Conservation (phyloP, 805 yeast species). For the Priceomyces fermenticarens region DNA sequence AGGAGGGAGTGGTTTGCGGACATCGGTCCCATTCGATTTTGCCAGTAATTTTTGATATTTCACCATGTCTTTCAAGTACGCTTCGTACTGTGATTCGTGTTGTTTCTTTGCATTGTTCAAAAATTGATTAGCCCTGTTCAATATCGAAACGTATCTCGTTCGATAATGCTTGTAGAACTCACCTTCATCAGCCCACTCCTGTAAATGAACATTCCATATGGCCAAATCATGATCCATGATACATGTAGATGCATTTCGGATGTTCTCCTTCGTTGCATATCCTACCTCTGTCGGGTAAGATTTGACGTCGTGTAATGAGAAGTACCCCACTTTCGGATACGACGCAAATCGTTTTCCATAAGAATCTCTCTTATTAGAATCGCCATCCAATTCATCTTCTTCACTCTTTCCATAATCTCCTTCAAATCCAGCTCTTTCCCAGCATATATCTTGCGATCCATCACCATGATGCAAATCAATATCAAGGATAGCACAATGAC, state of each 20-base stretch:
- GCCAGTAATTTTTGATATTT: conserved; percentile 29
- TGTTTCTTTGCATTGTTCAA: conserved; percentile 47
- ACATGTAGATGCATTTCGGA: conserved; percentile 77
- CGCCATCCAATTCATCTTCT: conserved; percentile 33
- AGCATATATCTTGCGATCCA: conserved; percentile 83
- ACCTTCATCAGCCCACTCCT: conserved; percentile 58
- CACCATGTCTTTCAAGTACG: conserved; percentile 21
- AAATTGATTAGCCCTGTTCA: conserved; percentile 66
- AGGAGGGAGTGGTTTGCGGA: conserved; percentile 32
- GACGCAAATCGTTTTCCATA: conserved; percentile 44
- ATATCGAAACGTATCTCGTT: conserved; percentile 55
- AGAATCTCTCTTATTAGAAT: conserved; percentile 41
- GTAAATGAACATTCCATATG: conserved; percentile 81
- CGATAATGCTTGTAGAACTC: conserved; percentile 65
- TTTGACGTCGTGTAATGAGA: conserved; percentile 80
- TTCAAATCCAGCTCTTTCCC: conserved; percentile 67
- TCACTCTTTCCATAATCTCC: conserved; percentile 49
- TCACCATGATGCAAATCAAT: conserved; percentile 89
- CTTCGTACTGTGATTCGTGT: conserved; percentile 34
- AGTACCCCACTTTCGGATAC: conserved; percentile 71
- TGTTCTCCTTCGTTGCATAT: conserved; percentile 66
- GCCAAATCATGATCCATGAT: conserved; percentile 72
- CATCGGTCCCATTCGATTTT: conserved; percentile 29
- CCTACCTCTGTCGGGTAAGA: conserved; percentile 84
- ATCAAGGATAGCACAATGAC: conserved; percentile 80